phyloP scores from a whole-genome alignment of 305 asterid species.

The Fraxinus angustifolia region DNA sequence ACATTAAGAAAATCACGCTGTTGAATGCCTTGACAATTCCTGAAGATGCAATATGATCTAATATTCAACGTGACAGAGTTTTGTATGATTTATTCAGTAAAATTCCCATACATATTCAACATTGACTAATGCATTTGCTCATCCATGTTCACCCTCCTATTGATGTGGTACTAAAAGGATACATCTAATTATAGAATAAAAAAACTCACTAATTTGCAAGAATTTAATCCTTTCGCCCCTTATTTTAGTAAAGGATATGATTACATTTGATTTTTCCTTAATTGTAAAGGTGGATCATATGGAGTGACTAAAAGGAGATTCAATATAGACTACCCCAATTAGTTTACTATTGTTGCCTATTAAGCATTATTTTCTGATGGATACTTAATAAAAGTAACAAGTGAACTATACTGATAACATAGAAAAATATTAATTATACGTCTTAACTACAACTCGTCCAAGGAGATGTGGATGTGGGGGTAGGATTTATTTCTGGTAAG shows the following conservation, averaged over 20 bases:
- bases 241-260: not conserved
- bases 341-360: slow-evolving; percentile 10
- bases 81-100: not conserved
- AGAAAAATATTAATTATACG: slow-evolving; percentile 7
- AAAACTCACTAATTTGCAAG: not conserved
- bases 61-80: not conserved
- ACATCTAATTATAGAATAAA: not conserved
- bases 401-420: not conserved
- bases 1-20: not conserved
- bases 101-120: not conserved
- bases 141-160: not conserved
- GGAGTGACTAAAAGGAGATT: not conserved
- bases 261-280: not conserved
- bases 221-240: not conserved
- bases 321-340: not conserved
- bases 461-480: not conserved
- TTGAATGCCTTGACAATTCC: not conserved
- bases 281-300: not conserved
- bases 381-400: slow-evolving; percentile 12
- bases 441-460: not conserved
- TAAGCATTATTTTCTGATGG: slow-evolving; percentile 14
- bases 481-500: not conserved
- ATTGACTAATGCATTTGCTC: not conserved
- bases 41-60: not conserved
- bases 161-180: not conserved